Conservation (phyloP, 306 rosid species). For the Dalbergia oliveri region DNA sequence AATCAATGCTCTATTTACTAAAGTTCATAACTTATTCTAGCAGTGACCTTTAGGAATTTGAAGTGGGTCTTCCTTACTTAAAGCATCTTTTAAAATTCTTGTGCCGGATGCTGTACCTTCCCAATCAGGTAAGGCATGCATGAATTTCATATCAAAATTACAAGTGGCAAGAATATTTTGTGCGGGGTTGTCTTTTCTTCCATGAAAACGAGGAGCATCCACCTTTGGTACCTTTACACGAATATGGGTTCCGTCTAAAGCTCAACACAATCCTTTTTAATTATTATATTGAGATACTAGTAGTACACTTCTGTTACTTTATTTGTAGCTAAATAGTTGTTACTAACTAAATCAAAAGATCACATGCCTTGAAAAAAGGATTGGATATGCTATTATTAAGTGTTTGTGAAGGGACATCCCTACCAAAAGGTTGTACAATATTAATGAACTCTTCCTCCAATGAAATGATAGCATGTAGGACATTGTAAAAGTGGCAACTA, state of each 20-base stretch:
- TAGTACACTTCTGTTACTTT: no score
- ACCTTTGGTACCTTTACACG: background rate
- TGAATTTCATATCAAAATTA: slow-evolving; percentile 22
- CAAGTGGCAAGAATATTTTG: background rate
- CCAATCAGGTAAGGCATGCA: background rate
- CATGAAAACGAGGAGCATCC: background rate
- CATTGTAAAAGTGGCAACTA: background rate
- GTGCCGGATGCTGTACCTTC: background rate
- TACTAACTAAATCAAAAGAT: background rate
- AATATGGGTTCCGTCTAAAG: no score
- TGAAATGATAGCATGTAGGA: background rate
- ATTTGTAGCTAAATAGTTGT: background rate
- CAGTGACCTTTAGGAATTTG: no score
- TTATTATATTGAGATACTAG: background rate
- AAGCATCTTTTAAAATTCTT: no score
- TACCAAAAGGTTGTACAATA: background rate
- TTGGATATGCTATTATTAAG: background rate
- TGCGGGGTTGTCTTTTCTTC: background rate
- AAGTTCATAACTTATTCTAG: no score
- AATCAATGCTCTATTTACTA: no score
- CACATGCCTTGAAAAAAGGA: background rate
- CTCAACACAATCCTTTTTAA: background rate
- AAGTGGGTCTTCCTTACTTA: no score
- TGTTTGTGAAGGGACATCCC: background rate
- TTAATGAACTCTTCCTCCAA: background rate